A percentile compares a stretch with the other conserved stretches of the same genome.
phyloP scores from a whole-genome alignment of 352 stramenopile species.

The Phytophthora tentaculata region DNA sequence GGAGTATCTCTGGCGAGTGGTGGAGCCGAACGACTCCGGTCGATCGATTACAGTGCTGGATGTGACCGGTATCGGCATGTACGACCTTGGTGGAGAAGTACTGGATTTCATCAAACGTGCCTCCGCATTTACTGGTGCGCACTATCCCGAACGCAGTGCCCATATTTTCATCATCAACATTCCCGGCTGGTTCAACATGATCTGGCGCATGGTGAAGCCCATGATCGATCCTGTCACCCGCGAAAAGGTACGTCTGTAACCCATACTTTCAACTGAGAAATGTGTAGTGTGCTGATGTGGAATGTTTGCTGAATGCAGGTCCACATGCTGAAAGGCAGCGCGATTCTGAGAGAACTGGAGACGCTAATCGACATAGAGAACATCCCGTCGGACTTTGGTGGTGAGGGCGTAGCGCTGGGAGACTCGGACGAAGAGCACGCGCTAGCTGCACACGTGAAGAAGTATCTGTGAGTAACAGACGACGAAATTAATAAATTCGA shows the following conservation, averaged over 20 bases:
- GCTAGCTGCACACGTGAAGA: slow-evolving; percentile 70
- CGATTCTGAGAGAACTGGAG: slow-evolving; percentile 76
- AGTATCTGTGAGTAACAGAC: slow-evolving; percentile 54
- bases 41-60: slow-evolving; percentile 87
- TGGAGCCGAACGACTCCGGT: slow-evolving; percentile 75
- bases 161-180: slow-evolving; percentile 97
- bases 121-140: slow-evolving; percentile 86
- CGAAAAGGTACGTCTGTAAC: slow-evolving; percentile 83
- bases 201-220: slow-evolving; percentile 94
- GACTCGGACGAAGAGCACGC: slow-evolving; percentile 76
- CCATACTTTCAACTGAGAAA: neutral
- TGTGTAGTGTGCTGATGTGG: slow-evolving; percentile 6
- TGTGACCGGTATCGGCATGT: slow-evolving; percentile 88
- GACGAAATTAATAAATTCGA: slow-evolving; percentile 16
- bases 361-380: slow-evolving; percentile 73
- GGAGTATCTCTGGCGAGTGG: slow-evolving; percentile 89
- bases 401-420: slow-evolving; percentile 60
- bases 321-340: slow-evolving; percentile 85
- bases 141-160: slow-evolving; percentile 94
- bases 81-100: slow-evolving; percentile 86
- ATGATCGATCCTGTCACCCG: slow-evolving; percentile 94
- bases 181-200: slow-evolving; percentile 94
- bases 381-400: slow-evolving; percentile 78
- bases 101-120: slow-evolving; percentile 90
- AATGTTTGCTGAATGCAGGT: slow-evolving; percentile 40